A percentile compares a stretch with the other conserved stretches of the same genome.
Evolutionary conservation across 768 basidiomycete species (phyloP).

Genomic region (Leccinum rimulosum): DNA sequence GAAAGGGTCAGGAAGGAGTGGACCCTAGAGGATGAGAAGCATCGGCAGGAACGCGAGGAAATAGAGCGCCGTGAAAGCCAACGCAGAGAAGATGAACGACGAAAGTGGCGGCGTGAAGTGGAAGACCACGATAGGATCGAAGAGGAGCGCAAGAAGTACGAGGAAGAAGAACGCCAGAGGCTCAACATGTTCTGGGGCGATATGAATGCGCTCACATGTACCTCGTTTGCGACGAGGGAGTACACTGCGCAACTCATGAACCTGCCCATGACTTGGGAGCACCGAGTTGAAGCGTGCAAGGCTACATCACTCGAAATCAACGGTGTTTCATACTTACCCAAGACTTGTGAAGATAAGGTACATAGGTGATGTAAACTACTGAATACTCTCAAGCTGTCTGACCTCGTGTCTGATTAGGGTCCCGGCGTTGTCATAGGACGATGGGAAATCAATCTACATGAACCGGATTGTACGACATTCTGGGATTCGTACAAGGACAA

Average conservation of each 20-base stretch:
- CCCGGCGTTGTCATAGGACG: conserved; percentile 22
- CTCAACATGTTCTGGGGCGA: conserved; percentile 23
- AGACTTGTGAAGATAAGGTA: conserved; percentile 25
- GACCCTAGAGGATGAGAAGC: conserved; percentile 2
- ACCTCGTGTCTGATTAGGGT: conserved; percentile 3
- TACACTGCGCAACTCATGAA: conserved; percentile 32
- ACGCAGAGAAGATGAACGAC: conserved; percentile 8
- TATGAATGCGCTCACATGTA: conserved; percentile 22
- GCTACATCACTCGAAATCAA: conserved; percentile 21
- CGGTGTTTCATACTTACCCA: conserved; percentile 17
- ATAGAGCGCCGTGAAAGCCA: conserved; percentile 10
- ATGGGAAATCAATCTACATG: conserved; percentile 26
- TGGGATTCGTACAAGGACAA: conserved; percentile 29
- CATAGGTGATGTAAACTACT: neutral
- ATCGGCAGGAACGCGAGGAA: conserved; percentile 11
- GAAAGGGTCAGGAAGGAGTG: conserved; percentile 2
- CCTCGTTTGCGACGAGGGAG: conserved; percentile 26
- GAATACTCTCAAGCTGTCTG: neutral
- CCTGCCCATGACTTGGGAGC: conserved; percentile 21
- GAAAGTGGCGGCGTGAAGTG: conserved; percentile 17
- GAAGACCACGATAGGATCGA: conserved; percentile 16
- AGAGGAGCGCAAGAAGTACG: conserved; percentile 15
- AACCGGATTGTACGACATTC: conserved; percentile 27
- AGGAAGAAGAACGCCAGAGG: conserved; percentile 25
- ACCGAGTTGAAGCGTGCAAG: conserved; percentile 23